A percentile compares a stretch with the other conserved stretches of the same genome.
phyloP scores from a whole-genome alignment of 2,329 filamentous ascomycete genomes.

The Cercospora beticola region DNA sequence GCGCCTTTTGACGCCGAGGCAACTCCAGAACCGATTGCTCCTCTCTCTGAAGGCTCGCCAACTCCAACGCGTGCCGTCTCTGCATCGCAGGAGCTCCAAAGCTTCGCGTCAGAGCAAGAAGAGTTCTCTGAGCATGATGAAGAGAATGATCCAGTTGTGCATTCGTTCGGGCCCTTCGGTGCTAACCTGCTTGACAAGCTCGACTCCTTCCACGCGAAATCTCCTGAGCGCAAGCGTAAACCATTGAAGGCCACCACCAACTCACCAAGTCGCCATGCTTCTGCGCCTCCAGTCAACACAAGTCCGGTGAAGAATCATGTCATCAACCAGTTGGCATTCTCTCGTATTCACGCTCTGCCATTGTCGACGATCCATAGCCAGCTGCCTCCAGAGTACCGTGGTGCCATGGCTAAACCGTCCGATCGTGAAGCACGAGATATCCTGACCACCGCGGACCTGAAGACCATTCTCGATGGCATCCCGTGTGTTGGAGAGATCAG shows the following conservation, averaged over 20 bases:
- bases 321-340: conserved; percentile 93
- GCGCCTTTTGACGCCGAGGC: conserved; percentile 28
- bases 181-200: conserved; percentile 80
- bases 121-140: conserved; percentile 80
- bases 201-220: conserved; percentile 70
- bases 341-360: conserved; percentile 85
- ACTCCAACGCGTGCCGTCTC: conserved; percentile 23
- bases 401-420: conserved; percentile 34
- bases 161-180: conserved; percentile 88
- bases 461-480: conserved; percentile 69
- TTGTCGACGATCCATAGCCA: conserved; percentile 86
- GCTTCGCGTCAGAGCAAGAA: conserved; percentile 44
- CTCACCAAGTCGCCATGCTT: conserved; percentile 29
- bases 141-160: conserved; percentile 90
- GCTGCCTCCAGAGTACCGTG: conserved; percentile 63
- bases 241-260: conserved; percentile 33
- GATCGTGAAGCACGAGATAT: conserved; percentile 31
- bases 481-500: conserved; percentile 83
- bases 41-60: conserved; percentile 16
- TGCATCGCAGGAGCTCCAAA: conserved; percentile 19
- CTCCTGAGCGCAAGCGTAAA: conserved; percentile 54
- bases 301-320: conserved; percentile 74
- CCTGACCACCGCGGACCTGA: conserved; percentile 64
- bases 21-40: conserved; percentile 27
- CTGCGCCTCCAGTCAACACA: conserved; percentile 25